A percentile compares a stretch with the other conserved stretches of the same genome.
Conservation (phyloP, 2,329 filamentous ascomycete species). For the Hysterium pulicare region DNA sequence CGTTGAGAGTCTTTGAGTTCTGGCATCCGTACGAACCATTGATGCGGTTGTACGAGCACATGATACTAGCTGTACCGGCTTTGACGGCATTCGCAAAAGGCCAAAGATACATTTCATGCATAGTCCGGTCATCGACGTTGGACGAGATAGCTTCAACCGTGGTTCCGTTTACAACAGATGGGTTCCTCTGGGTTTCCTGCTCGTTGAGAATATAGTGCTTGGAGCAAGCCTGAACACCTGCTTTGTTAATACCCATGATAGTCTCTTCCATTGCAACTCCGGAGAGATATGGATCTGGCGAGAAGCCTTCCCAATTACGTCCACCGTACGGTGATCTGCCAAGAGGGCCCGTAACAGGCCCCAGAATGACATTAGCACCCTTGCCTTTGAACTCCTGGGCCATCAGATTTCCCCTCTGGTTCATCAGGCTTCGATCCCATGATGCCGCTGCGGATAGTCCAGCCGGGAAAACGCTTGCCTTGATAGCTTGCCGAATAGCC, state of each 20-base stretch:
- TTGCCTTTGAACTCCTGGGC: conserved; percentile 31
- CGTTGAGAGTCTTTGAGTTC: conserved; percentile 44
- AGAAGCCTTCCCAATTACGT: conserved; percentile 40
- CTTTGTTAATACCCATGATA: conserved; percentile 32
- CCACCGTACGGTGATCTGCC: conserved; percentile 32
- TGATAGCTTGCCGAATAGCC: conserved; percentile 27
- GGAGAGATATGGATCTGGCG: conserved; percentile 35
- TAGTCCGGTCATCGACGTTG: conserved; percentile 61
- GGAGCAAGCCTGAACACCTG: conserved; percentile 34
- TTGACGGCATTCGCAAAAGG: conserved; percentile 61
- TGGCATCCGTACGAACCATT: conserved; percentile 33
- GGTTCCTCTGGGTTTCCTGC: conserved; percentile 47
- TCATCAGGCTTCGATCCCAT: conserved; percentile 37
- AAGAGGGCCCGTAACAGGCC: conserved; percentile 38
- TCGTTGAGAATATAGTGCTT: conserved; percentile 58
- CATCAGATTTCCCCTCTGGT: conserved; percentile 31
- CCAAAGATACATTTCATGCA: conserved; percentile 65
- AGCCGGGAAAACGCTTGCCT: conserved; percentile 37
- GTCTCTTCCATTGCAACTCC: conserved; percentile 32
- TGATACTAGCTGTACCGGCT: conserved; percentile 57
- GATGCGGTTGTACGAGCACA: conserved; percentile 52
- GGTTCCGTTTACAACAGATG: conserved; percentile 28
- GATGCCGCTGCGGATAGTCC: conserved; percentile 37
- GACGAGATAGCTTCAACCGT: conserved; percentile 54
- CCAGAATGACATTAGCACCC: conserved; percentile 42